These are phyloP conservation scores for Colletotrichum tabaci DNA, from an alignment of 2,329 filamentous ascomycete genomes.

Conservation along the genomic window DNA sequence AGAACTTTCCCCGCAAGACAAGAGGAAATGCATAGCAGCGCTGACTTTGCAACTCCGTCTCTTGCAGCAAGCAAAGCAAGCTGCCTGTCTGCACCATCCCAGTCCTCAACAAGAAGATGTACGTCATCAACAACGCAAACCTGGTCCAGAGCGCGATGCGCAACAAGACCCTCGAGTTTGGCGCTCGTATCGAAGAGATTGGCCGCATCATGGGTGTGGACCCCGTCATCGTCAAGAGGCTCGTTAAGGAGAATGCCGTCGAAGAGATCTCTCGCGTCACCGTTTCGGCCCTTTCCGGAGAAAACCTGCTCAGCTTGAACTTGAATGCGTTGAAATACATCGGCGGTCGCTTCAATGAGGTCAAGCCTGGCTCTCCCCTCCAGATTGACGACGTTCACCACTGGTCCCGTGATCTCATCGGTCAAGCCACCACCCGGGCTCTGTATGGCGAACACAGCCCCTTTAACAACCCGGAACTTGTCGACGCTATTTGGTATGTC, in stretches of 20 bases:
- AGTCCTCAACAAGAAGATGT: constrained; percentile 60
- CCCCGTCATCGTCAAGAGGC: constrained; percentile 51
- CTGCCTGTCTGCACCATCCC: constrained; percentile 60
- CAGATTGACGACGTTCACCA: constrained; percentile 52
- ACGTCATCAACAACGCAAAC: constrained; percentile 59
- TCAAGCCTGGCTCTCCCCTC: constrained; percentile 25
- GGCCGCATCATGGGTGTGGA: constrained; percentile 44
- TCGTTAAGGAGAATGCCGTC: constrained; percentile 53
- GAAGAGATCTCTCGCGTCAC: constrained; percentile 51
- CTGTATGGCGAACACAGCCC: constrained; percentile 63
- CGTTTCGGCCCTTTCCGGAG: constrained; percentile 49
- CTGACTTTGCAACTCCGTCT: constrained; percentile 3
- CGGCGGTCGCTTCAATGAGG: constrained; percentile 47
- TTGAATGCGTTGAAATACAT: constrained; percentile 54
- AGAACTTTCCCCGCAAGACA: neutral
- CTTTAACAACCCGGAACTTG: constrained; percentile 45
- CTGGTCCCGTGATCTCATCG: constrained; percentile 57
- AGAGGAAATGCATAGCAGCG: neutral
- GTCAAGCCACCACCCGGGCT: constrained; percentile 54
- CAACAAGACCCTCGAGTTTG: constrained; percentile 55
- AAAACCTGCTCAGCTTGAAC: constrained; percentile 53
- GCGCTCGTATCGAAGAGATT: constrained; percentile 57
- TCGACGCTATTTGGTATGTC: constrained; percentile 15
- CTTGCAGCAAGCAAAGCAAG: constrained; percentile 45
- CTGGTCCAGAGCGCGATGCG: constrained; percentile 57